A percentile compares a stretch with the other conserved stretches of the same genome.
These are phyloP conservation scores for Plasmodium malariae DNA, from an alignment of 169 alveolate species.

Conservation along the genomic window DNA sequence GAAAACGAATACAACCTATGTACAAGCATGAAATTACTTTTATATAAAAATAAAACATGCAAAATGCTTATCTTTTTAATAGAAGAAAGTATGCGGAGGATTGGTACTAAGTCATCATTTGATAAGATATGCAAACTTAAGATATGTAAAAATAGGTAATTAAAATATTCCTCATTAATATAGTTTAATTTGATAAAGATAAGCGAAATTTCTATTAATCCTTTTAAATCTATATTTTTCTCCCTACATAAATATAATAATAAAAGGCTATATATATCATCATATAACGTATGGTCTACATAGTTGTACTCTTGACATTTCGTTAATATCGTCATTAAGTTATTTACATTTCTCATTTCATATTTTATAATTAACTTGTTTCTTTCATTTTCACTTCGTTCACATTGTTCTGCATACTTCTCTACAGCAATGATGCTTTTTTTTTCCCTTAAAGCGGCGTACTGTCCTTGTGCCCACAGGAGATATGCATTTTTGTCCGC, in stretches of 20 bases:
- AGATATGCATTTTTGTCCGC: too few relatives aligned
- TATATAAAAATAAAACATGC: slow-evolving; percentile 16
- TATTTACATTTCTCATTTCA: slow-evolving; percentile 1
- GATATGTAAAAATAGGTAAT: slow-evolving; percentile 7
- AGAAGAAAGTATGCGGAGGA: slow-evolving; percentile 2
- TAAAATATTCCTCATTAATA: slow-evolving; percentile 13
- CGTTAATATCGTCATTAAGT: slow-evolving; percentile 7
- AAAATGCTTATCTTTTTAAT: slow-evolving; percentile 8
- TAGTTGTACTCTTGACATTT: slow-evolving; percentile 56
- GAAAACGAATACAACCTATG: slow-evolving; percentile 51
- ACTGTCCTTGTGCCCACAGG: too few relatives aligned
- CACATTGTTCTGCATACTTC: slow-evolving; percentile 8
- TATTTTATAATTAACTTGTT: slow-evolving; percentile 26
- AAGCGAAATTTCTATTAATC: slow-evolving; percentile 3
- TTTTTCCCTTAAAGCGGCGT: too few relatives aligned
- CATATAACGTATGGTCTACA: slow-evolving; percentile 5
- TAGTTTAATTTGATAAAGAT: slow-evolving; percentile 29
- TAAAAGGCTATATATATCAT: background rate
- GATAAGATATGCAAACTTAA: background rate
- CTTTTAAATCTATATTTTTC: slow-evolving; percentile 6
- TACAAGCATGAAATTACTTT: slow-evolving; percentile 24
- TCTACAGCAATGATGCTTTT: background rate
- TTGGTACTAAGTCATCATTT: slow-evolving; percentile 11
- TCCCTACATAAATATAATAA: background rate
- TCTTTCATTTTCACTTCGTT: slow-evolving; percentile 23